Evolutionary conservation across 768 basidiomycete species (phyloP).

Genomic region (Podaxis sp.): DNA sequence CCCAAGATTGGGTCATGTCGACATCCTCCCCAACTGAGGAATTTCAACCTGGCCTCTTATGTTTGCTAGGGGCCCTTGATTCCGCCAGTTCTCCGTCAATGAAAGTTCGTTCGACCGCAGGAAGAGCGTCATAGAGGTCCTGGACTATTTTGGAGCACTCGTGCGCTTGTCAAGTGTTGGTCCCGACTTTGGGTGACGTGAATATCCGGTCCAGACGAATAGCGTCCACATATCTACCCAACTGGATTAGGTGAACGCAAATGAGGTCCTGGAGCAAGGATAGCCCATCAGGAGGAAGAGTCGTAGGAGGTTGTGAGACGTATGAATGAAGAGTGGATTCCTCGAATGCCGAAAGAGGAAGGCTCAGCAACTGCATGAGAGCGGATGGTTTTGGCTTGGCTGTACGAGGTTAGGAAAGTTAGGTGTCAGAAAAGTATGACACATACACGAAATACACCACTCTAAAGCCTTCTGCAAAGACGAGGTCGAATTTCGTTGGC

Average conservation of each 20-base stretch:
- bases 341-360: conserved; percentile 69
- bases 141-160: conserved; percentile 71
- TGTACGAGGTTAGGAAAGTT: conserved; percentile 29
- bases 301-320: conserved; percentile 54
- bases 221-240: conserved; percentile 66
- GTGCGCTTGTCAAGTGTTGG: conserved; percentile 38
- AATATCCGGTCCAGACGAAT: conserved; percentile 75
- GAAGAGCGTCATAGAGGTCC: conserved; percentile 64
- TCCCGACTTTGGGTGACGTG: conserved; percentile 37
- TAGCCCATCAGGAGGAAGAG: conserved; percentile 47
- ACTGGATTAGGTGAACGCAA: conserved; percentile 74
- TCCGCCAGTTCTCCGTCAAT: conserved; percentile 58
- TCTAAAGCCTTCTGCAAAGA: conserved; percentile 59
- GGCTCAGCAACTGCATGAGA: conserved; percentile 59
- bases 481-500: conserved; percentile 50
- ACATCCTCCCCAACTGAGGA: conserved; percentile 22
- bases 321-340: conserved; percentile 55
- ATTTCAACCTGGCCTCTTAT: neutral
- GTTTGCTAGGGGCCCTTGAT: conserved; percentile 10
- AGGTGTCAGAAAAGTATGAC: neutral
- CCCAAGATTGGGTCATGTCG: conserved; percentile 62
- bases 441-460: conserved; percentile 73
- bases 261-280: conserved; percentile 74
- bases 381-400: conserved; percentile 59
- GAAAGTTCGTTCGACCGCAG: conserved; percentile 59